phyloP scores from a whole-genome alignment of 331 rosid genomes.

The Pyracantha coccinea region DNA sequence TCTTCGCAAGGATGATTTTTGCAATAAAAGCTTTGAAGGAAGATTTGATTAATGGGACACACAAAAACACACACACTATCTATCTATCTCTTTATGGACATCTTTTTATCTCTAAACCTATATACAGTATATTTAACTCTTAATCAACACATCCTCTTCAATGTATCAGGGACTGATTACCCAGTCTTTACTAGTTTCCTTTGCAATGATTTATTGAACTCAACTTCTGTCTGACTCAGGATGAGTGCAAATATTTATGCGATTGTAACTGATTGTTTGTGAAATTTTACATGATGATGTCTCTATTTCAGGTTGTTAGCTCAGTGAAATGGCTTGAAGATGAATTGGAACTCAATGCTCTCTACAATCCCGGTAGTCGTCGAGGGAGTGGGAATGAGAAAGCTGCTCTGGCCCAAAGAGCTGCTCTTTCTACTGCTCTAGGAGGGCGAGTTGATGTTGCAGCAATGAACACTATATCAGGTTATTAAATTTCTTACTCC shows the following conservation, averaged over 20 bases:
- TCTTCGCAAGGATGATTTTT: no score
- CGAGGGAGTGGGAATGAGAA: conserved; percentile 91
- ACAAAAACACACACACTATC: background rate
- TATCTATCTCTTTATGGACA: background rate
- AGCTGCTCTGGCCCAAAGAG: conserved; percentile 82
- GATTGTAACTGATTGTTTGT: background rate
- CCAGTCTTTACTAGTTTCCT: background rate
- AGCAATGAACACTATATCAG: conserved; percentile 89
- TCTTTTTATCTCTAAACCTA: background rate
- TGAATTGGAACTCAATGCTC: conserved; percentile 93
- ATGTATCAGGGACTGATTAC: background rate
- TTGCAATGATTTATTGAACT: background rate
- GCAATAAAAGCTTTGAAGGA: no score
- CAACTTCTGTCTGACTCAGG: background rate
- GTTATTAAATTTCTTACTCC: conserved; percentile 14
- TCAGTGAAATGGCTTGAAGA: conserved; percentile 99
- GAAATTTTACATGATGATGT: conserved; percentile 1
- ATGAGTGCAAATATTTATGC: background rate
- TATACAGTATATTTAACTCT: no score
- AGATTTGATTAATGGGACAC: no score
- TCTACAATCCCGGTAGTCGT: conserved; percentile 90
- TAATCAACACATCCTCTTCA: background rate
- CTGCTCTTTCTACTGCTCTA: conserved; percentile 97
- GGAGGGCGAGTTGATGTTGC: conserved; percentile 92
- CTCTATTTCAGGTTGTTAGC: conserved; percentile 74